Conservation (phyloP, 306 rosid species). For the Mimosa pudica region DNA sequence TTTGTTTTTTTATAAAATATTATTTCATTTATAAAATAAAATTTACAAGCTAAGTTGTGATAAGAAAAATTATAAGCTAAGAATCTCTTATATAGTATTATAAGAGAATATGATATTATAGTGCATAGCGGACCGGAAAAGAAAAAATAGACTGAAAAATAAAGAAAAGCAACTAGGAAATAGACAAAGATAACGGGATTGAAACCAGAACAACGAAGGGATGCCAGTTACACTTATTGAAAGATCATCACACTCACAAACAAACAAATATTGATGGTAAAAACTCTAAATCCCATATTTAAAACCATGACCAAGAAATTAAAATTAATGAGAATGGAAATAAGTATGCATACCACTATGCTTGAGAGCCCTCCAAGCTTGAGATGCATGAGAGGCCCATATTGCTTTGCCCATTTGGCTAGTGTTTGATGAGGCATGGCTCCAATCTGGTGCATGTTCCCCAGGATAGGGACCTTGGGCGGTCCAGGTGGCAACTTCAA, state of each 20-base stretch:
- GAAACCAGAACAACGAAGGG: no score
- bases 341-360: conserved; percentile 22
- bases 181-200: no score
- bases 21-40: no score
- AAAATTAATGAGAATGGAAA: background rate
- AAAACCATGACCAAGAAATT: background rate
- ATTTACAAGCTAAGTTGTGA: no score
- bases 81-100: no score
- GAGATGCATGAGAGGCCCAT: conserved; percentile 37
- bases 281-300: background rate
- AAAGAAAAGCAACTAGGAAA: no score
- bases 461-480: conserved; percentile 32
- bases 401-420: conserved; percentile 3
- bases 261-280: background rate
- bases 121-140: no score
- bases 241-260: background rate
- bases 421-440: conserved; percentile 22
- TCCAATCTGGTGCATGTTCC: conserved; percentile 39
- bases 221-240: no score
- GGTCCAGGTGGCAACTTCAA: conserved; percentile 42
- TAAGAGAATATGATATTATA: no score
- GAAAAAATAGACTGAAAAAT: no score
- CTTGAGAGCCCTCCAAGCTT: conserved; percentile 35
- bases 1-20: no score
- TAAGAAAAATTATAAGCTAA: no score